Percentiles rank a stretch among this genome's conserved stretches.
Evolutionary conservation across 2,329 filamentous ascomycete genomes (phyloP).

Genomic region (Diaporthe citri): DNA sequence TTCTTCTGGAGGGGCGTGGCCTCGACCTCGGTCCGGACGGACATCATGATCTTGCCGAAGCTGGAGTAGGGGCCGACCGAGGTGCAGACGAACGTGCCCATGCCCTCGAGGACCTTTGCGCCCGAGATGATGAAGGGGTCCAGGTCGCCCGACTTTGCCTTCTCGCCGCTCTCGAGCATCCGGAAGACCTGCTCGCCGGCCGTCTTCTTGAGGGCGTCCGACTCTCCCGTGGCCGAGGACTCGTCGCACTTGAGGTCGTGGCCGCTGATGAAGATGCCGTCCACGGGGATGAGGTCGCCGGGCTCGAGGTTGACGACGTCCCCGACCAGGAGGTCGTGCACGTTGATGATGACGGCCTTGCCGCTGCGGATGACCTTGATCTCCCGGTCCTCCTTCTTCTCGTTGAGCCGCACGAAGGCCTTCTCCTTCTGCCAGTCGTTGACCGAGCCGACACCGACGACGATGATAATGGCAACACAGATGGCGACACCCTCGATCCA

Average conservation of each 20-base stretch:
- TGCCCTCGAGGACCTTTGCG: slow-evolving; percentile 65
- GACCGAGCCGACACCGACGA: slow-evolving; percentile 69
- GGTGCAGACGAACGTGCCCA: slow-evolving; percentile 67
- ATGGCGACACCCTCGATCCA: slow-evolving; percentile 76
- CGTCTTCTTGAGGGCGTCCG: slow-evolving; percentile 76
- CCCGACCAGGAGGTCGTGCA: slow-evolving; percentile 74
- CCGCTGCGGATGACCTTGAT: slow-evolving; percentile 76
- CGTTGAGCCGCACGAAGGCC: slow-evolving; percentile 70
- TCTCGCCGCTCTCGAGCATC: slow-evolving; percentile 62
- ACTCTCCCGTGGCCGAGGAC: slow-evolving; percentile 78
- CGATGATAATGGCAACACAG: slow-evolving; percentile 70
- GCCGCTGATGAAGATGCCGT: slow-evolving; percentile 74
- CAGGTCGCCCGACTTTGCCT: slow-evolving; percentile 55
- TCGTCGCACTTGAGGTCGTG: slow-evolving; percentile 78
- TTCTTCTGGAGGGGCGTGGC: slow-evolving; percentile 68
- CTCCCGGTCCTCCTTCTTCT: slow-evolving; percentile 70
- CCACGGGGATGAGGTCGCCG: slow-evolving; percentile 75
- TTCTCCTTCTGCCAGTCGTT: slow-evolving; percentile 75
- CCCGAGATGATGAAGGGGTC: slow-evolving; percentile 76
- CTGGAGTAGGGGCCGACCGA: slow-evolving; percentile 68
- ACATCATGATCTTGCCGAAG: slow-evolving; percentile 69
- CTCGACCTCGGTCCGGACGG: slow-evolving; percentile 63
- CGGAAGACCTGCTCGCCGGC: slow-evolving; percentile 69
- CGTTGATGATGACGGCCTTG: slow-evolving; percentile 69
- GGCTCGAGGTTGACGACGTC: slow-evolving; percentile 77